Conservation (phyloP, 2,329 filamentous ascomycete species). For the Clonostachys rhizophaga region DNA sequence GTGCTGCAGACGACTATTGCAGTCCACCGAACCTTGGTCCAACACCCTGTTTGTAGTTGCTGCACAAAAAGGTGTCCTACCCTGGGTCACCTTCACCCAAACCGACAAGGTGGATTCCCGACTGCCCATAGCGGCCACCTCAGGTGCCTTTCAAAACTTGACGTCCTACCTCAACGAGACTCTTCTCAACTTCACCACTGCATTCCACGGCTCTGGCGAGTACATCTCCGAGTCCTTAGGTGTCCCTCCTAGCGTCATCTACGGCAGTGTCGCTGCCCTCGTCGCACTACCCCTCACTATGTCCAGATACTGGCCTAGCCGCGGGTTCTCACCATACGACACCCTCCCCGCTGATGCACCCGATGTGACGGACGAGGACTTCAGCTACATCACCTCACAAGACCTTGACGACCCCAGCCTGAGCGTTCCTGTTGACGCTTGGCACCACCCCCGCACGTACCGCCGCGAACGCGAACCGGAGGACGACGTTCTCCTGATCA, state of each 20-base stretch:
- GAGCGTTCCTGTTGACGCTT: constrained; percentile 22
- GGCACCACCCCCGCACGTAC: constrained; percentile 33
- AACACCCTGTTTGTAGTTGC: not conserved
- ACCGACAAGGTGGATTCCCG: constrained; percentile 58
- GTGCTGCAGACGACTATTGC: too few species aligned
- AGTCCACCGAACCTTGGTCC: too few species aligned
- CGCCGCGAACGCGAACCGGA: constrained; percentile 36
- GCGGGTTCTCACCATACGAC: constrained; percentile 47
- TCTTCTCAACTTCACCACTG: constrained; percentile 40
- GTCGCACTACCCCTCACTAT: constrained; percentile 47
- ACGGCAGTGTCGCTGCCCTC: constrained; percentile 44
- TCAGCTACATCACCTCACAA: constrained; percentile 77
- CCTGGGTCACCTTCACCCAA: constrained; percentile 5
- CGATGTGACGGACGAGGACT: constrained; percentile 71
- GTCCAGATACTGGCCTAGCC: constrained; percentile 50
- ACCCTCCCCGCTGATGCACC: constrained; percentile 44
- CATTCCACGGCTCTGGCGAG: constrained; percentile 41
- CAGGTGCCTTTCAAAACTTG: constrained; percentile 59
- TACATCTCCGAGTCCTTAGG: constrained; percentile 47
- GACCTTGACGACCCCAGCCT: constrained; percentile 50
- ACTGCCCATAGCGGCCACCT: constrained; percentile 52
- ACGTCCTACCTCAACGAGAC: constrained; percentile 53
- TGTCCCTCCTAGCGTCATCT: constrained; percentile 40
- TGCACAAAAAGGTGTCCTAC: constrained; percentile 5
- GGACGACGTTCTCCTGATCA: constrained; percentile 68